Evolutionary conservation across 192 early-diverging fungal genomes (phyloP).

Genomic region (Rhizophagus clarus): DNA sequence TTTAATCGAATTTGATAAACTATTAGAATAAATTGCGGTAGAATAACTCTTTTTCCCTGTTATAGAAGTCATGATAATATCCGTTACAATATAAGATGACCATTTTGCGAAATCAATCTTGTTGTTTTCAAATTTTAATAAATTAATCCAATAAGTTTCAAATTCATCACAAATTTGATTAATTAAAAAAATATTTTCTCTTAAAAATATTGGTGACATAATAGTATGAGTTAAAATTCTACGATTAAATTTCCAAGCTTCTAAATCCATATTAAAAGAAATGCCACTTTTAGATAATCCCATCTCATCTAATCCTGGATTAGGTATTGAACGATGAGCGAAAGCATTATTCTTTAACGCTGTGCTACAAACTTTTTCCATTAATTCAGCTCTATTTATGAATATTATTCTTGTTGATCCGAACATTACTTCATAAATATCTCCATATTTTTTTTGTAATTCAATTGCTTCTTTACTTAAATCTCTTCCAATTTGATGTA

Average conservation of each 20-base stretch:
- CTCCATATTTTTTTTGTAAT: conserved; percentile 15
- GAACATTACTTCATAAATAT: conserved; percentile 5
- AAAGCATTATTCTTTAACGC: conserved; percentile 6
- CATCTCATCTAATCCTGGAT: not conserved
- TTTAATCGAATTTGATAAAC: not conserved
- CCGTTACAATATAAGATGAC: not conserved
- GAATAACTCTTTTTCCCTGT: not conserved
- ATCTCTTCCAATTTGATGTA: conserved; percentile 7
- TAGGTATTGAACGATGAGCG: not conserved
- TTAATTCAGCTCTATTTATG: conserved; percentile 17
- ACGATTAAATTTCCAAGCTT: conserved; percentile 9
- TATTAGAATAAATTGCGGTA: not conserved
- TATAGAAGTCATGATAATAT: not conserved
- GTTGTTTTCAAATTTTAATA: not conserved
- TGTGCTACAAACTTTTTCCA: conserved; percentile 8
- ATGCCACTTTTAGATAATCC: not conserved
- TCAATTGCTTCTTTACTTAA: not conserved
- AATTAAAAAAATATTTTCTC: not conserved
- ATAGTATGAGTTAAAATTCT: not conserved
- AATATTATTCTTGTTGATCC: not conserved
- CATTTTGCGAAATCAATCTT: conserved; percentile 4
- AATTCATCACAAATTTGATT: not conserved
- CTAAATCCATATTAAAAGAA: not conserved
- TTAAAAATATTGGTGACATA: not conserved
- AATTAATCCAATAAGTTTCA: conserved; percentile 1